Conservation (phyloP, 192 early-diverging fungal genomes). For the Coemansia sp. region DNA sequence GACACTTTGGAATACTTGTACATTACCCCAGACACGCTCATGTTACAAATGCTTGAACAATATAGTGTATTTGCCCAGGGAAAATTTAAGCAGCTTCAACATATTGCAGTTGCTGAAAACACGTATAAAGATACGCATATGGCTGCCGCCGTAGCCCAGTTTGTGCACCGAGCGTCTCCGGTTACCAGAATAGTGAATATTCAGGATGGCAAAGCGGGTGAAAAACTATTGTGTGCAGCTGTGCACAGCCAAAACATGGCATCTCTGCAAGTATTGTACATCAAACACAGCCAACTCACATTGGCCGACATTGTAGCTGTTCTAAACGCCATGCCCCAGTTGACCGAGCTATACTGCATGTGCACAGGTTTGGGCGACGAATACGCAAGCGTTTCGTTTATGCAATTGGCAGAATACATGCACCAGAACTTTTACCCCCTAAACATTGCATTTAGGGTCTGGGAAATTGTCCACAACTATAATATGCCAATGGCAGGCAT, state of each 20-base stretch:
- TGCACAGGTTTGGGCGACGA: conserved; percentile 19
- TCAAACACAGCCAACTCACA: conserved; percentile 4
- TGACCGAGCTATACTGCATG: conserved; percentile 12
- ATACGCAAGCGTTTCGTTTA: not conserved
- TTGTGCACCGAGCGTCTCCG: conserved; percentile 13
- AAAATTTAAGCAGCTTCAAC: not conserved
- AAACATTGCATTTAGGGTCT: conserved; percentile 6
- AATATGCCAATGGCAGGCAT: not conserved
- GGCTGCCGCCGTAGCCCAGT: conserved; percentile 8
- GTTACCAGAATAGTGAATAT: not conserved
- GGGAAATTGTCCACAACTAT: conserved; percentile 16
- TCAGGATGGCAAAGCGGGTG: conserved; percentile 3
- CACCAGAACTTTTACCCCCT: conserved; percentile 21
- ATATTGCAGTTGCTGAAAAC: conserved; percentile 1
- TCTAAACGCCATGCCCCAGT: conserved; percentile 3
- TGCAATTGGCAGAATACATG: conserved; percentile 10
- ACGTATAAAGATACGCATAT: not conserved
- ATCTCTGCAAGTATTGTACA: not conserved
- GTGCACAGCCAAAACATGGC: conserved; percentile 10
- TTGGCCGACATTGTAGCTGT: conserved; percentile 9
- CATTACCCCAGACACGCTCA: not conserved
- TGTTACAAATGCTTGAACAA: conserved; percentile 11
- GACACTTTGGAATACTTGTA: conserved; percentile 13
- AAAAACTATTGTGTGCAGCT: conserved; percentile 13
- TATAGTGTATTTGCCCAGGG: conserved; percentile 5